Evolutionary conservation across 1,284 basidiomycete species (phyloP), one percentile per base, ranked within the genome.

Genomic region (Gastroboletus turbinatus): DNA sequence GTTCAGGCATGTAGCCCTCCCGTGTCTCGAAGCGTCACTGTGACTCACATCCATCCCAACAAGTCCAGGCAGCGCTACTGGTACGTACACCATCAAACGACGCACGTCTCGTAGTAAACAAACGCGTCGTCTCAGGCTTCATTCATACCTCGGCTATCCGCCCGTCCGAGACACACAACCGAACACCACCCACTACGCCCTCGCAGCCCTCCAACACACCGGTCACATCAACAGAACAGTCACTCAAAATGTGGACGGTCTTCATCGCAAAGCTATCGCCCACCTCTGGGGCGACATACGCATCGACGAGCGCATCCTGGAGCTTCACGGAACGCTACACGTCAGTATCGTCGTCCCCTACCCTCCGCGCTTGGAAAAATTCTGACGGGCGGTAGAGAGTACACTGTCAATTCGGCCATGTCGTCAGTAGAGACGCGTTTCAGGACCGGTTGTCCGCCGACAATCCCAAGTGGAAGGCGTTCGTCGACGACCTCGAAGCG

Each of bases 221-320:
- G 81, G 79, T 8, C 71, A 85, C 50, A 78, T 90, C 19, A 75
- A 80, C 8, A 76, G 77, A n/a, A 72, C 94, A 27, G 86, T 97
- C 55, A 97, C 95, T 0, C 94, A 96, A 71, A 96, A 96, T 64
- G 94, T 97, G 8, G 95, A 97, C 66, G 93, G 93, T 9, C 81
- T 96, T 14, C 94, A 96, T 67, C 85, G 85, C 49, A 93, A 93
- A 74, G 89, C 86, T 29, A 69, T 86, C 44, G 66, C 67, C 59
- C 73, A 67, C 51, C 64, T 74, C 21, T 76, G 71, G 73, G 67
- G 73, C 53, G 63, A 72, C n/a, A 49, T 65, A 7, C 68, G 60
- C 39, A 69, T 79, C 50, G 68, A 78, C 36, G 63, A 77, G 35
- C 73, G 73, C 11, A 87, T 95, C 50, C 76, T 96, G 30, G 93